phyloP scores from a whole-genome alignment of 441 rosid species.

The Arabidopsis lyrata region DNA sequence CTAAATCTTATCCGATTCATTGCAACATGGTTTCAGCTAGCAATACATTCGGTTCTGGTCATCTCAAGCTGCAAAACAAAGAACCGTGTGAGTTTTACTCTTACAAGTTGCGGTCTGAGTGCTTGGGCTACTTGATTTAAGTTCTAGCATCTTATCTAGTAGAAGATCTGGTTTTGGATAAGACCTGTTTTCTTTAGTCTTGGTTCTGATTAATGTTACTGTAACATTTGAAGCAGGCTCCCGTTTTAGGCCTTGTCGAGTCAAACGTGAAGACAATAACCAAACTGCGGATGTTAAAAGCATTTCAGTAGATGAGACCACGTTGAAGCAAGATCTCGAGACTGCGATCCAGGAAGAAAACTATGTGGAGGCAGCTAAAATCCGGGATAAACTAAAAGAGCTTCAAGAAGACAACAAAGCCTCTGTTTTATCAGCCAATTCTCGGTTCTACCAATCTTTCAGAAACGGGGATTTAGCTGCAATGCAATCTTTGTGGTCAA shows the following conservation, averaged over 20 bases:
- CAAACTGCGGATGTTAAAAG: constrained; percentile 61
- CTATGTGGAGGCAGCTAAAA: constrained; percentile 79
- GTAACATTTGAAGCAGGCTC: constrained; percentile 44
- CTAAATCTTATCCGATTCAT: constrained; percentile 36
- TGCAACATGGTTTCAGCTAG: constrained; percentile 41
- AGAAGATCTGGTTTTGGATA: background rate
- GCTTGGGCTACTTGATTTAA: constrained; percentile 1
- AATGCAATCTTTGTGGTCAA: constrained; percentile 76
- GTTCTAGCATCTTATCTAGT: constrained; percentile 1
- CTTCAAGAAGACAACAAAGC: constrained; percentile 74
- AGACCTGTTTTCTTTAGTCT: constrained; percentile 20
- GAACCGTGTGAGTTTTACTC: constrained; percentile 51
- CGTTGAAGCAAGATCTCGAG: constrained; percentile 62
- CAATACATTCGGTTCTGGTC: constrained; percentile 30
- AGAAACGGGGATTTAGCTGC: constrained; percentile 72
- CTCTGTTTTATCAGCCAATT: constrained; percentile 71
- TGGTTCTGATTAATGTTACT: constrained; percentile 46
- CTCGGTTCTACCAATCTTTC: constrained; percentile 77
- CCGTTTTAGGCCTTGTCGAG: constrained; percentile 53
- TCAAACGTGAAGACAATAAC: constrained; percentile 59
- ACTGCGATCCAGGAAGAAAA: constrained; percentile 80
- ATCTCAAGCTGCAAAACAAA: constrained; percentile 44
- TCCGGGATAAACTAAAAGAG: constrained; percentile 65
- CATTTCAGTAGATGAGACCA: constrained; percentile 61
- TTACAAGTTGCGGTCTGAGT: constrained; percentile 14